Base-by-base conservation (phyloP, 805 yeast species). In the Torulaspora delbrueckii region DNA sequence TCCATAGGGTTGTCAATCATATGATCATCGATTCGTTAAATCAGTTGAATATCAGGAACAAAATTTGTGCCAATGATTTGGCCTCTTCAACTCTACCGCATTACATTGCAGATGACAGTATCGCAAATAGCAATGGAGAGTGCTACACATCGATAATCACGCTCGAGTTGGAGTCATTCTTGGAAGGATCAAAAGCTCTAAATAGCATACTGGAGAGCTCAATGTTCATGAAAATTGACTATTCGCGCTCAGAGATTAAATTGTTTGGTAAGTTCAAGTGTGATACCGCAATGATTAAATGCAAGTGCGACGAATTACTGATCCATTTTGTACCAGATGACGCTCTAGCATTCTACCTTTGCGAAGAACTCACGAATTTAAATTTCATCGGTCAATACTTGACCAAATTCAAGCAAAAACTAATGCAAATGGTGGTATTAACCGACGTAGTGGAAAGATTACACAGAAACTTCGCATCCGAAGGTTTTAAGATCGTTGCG, bases 1-100 rank as follows among this genome's bases (percentile, higher is more conserved):
- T 65, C 32, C 60, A 64, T 30, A 64, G 55, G 45, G 65, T 66
- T 23, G 56, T 64, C 9, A 65, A 65, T 40, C 68, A 66, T 39
- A 64, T 61, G 62, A 53, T 66, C 25, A 60, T 66, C 35, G 70
- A 66, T 45, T 64, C 68, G 5, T 55, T 66, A 39, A 62, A 63
- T 28, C 65, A 61, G 45, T 52, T 65, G 40, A 54, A 56, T 14
- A 63, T 63, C 24, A 47, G 54, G 6, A 65, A 65, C 44, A 57
- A 51, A 26, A 54, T 62, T 9, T 59, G 63, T 38, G 41, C 58
- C 4, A 35, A 43, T 1, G 59, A 57, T 1, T 34, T 39, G 8
- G 35, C 54, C 5, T 45, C 46, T 2, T 37, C 48, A 2, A 37
- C 37, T 2, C 36, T 64, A 35, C 68, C 68, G 3, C 42, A 50